Percentiles rank a stretch among this genome's conserved stretches.
Conservation (phyloP, 495 filamentous ascomycete genomes). For the Penicillium odoratum region DNA sequence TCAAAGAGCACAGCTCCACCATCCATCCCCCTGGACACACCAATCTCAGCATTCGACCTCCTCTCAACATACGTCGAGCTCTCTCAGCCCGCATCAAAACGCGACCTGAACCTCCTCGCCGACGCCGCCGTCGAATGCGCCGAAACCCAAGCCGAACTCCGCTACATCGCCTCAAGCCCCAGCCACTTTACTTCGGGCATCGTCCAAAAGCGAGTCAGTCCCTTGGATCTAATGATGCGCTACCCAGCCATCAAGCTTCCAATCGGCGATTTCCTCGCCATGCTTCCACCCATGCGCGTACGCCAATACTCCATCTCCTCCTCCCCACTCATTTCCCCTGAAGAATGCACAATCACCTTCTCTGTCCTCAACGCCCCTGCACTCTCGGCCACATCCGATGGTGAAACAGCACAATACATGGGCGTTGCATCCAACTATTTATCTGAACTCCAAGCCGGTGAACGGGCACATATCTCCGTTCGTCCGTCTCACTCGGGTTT, state of each 20-base stretch:
- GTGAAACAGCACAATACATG: slow-evolving; percentile 38
- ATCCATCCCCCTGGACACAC: slow-evolving; percentile 56
- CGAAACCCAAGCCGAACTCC: slow-evolving; percentile 31
- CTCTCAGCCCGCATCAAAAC: slow-evolving; percentile 62
- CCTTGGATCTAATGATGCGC: slow-evolving; percentile 64
- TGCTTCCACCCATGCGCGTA: slow-evolving; percentile 72
- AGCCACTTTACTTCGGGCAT: slow-evolving; percentile 53
- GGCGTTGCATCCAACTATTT: slow-evolving; percentile 65
- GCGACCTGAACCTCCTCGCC: slow-evolving; percentile 50
- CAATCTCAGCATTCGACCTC: slow-evolving; percentile 61
- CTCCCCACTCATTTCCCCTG: slow-evolving; percentile 61
- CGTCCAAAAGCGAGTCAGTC: slow-evolving; percentile 56
- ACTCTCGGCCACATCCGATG: slow-evolving; percentile 34
- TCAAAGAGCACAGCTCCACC: slow-evolving; percentile 41
- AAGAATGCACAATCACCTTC: slow-evolving; percentile 65
- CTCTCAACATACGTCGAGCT: slow-evolving; percentile 73
- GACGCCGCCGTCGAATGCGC: slow-evolving; percentile 33
- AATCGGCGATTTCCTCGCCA: slow-evolving; percentile 61
- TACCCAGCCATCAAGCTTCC: slow-evolving; percentile 57
- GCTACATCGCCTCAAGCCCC: slow-evolving; percentile 33
- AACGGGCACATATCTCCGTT: slow-evolving; percentile 62
- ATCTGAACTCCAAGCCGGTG: slow-evolving; percentile 55
- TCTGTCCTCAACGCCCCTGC: slow-evolving; percentile 59
- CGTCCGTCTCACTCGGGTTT: slow-evolving; percentile 59
- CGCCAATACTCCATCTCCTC: slow-evolving; percentile 82